phyloP scores from a whole-genome alignment of 176 grass and related monocot genomes.

The Oryza coarctata region DNA sequence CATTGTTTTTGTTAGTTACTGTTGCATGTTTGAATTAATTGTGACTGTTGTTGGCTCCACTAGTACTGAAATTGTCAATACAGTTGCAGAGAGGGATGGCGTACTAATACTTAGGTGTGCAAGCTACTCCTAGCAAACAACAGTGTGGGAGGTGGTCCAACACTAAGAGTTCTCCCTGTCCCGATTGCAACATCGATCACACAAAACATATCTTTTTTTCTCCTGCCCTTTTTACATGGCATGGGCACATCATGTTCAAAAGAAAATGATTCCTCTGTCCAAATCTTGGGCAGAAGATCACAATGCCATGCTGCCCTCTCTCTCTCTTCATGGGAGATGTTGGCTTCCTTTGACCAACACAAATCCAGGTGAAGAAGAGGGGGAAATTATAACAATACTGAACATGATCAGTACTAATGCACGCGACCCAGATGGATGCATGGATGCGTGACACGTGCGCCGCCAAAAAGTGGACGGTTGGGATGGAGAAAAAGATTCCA shows the following conservation, averaged over 20 bases:
- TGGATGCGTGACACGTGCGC: slow-evolving; percentile 23
- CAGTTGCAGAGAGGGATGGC: not conserved
- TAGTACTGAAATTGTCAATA: not conserved
- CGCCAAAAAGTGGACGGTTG: not conserved
- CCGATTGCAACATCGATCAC: slow-evolving; percentile 1
- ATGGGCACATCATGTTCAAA: slow-evolving; percentile 24
- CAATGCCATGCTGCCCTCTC: slow-evolving; percentile 2
- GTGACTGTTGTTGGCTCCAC: not conserved
- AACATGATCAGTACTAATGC: not conserved
- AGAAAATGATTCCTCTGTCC: slow-evolving; percentile 6
- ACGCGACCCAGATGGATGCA: not conserved
- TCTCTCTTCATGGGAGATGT: not conserved
- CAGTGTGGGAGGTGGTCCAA: not conserved
- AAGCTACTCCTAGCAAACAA: not conserved
- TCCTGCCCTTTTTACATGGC: not conserved
- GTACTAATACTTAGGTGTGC: not conserved
- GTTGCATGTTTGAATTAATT: not conserved
- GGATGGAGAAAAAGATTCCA: slow-evolving; percentile 28
- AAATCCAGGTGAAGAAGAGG: slow-evolving; percentile 39
- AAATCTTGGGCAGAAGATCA: slow-evolving; percentile 44
- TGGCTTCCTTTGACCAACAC: slow-evolving; percentile 32
- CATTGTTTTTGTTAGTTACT: not conserved
- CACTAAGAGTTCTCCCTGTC: not conserved
- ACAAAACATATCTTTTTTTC: not conserved
- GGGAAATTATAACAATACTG: too few species aligned